Conservation (phyloP, 2,329 filamentous ascomycete genomes). For the Trichothecium sympodiale region DNA sequence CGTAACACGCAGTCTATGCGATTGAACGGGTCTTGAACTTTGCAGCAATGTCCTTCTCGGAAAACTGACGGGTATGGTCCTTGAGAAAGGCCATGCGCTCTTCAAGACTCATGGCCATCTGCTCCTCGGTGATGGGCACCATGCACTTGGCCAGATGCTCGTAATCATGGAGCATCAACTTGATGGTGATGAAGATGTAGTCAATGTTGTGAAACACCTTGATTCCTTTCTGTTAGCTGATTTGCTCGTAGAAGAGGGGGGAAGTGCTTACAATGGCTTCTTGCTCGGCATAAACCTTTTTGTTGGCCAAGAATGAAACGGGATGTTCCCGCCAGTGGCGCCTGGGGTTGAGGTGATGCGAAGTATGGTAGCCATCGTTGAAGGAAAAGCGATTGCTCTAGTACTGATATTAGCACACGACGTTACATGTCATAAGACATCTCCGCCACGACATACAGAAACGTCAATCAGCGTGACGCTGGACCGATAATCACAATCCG, state of each 20-base stretch:
- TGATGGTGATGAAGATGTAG: slow-evolving; percentile 64
- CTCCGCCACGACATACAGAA: slow-evolving; percentile 57
- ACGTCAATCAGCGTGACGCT: slow-evolving; percentile 75
- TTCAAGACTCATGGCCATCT: slow-evolving; percentile 54
- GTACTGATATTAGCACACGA: too few species aligned
- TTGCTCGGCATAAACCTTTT: slow-evolving; percentile 53
- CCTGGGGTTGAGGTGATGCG: slow-evolving; percentile 66
- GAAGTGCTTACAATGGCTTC: slow-evolving; percentile 38
- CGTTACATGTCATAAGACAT: too few species aligned
- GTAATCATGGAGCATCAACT: slow-evolving; percentile 61
- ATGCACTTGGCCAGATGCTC: slow-evolving; percentile 55
- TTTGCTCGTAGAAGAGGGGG: too few species aligned
- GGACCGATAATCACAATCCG: slow-evolving; percentile 66
- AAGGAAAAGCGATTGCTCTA: slow-evolving; percentile 74
- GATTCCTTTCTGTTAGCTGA: too few species aligned
- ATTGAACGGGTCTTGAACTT: slow-evolving; percentile 43
- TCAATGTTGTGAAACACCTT: slow-evolving; percentile 69
- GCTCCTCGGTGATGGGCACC: slow-evolving; percentile 58
- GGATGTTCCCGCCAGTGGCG: slow-evolving; percentile 78
- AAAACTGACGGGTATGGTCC: slow-evolving; percentile 54
- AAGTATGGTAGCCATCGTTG: slow-evolving; percentile 76
- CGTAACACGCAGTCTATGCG: too few species aligned
- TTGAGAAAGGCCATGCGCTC: slow-evolving; percentile 53
- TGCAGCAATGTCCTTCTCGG: slow-evolving; percentile 48
- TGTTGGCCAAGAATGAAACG: slow-evolving; percentile 58